These are phyloP conservation scores for Cercospora zeae-maydis DNA, from an alignment of 2,329 filamentous ascomycete genomes.

Conservation along the genomic window DNA sequence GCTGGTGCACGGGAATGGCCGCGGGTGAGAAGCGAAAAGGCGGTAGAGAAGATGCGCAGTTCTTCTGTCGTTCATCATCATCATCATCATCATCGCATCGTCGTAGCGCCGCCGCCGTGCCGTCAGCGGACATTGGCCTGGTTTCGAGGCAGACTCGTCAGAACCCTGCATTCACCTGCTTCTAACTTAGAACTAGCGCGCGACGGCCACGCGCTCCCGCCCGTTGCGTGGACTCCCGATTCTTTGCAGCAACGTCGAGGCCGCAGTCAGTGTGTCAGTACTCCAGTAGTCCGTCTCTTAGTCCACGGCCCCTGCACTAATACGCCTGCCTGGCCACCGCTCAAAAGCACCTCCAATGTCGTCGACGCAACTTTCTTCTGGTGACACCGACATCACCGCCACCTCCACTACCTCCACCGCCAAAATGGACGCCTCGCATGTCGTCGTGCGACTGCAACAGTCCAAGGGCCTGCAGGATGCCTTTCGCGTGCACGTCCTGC, in stretches of 20 bases:
- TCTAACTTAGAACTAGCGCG: too few species aligned
- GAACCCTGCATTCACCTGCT: too few species aligned
- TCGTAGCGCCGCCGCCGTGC: too few species aligned
- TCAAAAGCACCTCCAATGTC: background rate
- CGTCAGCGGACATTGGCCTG: background rate
- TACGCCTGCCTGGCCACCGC: background rate
- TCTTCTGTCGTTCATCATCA: too few species aligned
- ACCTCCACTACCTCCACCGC: background rate
- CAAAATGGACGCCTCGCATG: conserved; percentile 33
- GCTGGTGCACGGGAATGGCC: too few species aligned
- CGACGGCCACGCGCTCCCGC: too few species aligned
- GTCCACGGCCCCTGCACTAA: background rate
- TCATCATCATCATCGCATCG: too few species aligned
- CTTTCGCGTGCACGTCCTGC: conserved; percentile 57
- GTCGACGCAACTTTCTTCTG: background rate
- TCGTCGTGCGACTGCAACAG: conserved; percentile 50
- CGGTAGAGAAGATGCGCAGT: too few species aligned
- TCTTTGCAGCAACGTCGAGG: background rate
- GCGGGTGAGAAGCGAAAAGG: too few species aligned
- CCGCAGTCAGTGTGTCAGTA: background rate
- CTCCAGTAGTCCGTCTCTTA: background rate
- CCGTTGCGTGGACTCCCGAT: too few species aligned
- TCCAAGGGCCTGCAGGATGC: conserved; percentile 48
- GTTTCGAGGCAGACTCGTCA: too few species aligned
- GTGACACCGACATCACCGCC: background rate